These are phyloP conservation scores for Actinomortierella ambigua DNA, from an alignment of 371 early-diverging fungal species.

Conservation along the genomic window DNA sequence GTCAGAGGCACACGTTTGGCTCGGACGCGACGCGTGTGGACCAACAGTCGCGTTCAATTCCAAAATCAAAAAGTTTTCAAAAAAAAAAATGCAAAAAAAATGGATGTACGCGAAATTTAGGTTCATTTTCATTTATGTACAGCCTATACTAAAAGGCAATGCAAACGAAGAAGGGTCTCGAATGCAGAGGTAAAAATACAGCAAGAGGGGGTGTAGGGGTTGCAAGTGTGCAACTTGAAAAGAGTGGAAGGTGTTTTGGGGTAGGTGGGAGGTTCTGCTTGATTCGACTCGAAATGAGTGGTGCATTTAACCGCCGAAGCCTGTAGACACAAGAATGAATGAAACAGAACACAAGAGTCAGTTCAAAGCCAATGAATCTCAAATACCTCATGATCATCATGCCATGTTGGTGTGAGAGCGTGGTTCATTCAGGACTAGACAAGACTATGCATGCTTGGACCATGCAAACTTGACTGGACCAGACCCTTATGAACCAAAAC, in stretches of 20 bases:
- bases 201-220: not conserved
- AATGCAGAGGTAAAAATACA: no score
- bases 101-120: not conserved
- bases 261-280: not conserved
- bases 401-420: not conserved
- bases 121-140: slow-evolving; percentile 5
- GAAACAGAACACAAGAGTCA: not conserved
- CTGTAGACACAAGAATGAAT: not conserved
- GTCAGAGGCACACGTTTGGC: no score
- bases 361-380: no score
- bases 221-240: not conserved
- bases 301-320: slow-evolving; percentile 7
- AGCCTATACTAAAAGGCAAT: not conserved
- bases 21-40: no score
- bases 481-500: no score
- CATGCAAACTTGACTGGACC: no score
- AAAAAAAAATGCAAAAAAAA: not conserved
- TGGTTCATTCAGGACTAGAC: not conserved
- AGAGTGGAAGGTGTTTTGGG: no score
- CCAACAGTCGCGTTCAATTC: no score
- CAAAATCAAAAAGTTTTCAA: no score
- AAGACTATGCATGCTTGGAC: no score
- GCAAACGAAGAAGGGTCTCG: not conserved
- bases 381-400: no score
- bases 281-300: not conserved